Base-by-base conservation (phyloP, 2,329 filamentous ascomycete species). In the Botrytis tulipae region DNA sequence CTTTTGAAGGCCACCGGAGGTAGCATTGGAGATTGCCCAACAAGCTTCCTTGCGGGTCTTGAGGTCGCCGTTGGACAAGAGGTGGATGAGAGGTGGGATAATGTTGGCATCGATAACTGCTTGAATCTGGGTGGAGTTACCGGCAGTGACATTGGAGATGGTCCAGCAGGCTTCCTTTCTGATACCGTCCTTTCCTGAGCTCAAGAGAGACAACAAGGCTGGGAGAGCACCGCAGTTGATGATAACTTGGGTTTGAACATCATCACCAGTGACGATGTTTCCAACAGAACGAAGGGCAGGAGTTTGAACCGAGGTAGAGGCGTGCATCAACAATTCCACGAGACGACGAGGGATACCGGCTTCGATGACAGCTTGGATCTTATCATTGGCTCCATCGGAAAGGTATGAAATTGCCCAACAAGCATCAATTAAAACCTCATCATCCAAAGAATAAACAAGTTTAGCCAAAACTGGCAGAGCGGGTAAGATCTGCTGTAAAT, bases 151-250 rank as follows among this genome's bases (percentile, higher is more conserved):
- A 88, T 99, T 99, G 82, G 95, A 98, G 80, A 99, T 99, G 69
- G 96, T 99, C 96, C 96, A 99, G 90, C 96, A 99, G 42, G 96
- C 96, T 84, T 99, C 96, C 88, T 99, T 99, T 78, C 96, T 94
- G 78, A 99, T 99, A 40, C 96, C 96, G 81, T 99, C 96, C 88
- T 99, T 99, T 81, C 93, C 96, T 51, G 95, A 98, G 87, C 95
- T 95, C 76, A 99, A 87, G 29, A 99, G 91, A 51, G 95, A 96
- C 70, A 98, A 86, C n/a, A 99, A 89, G 77, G 95, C 97, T 60
- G 95, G 91, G 65, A 99, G 89, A 78, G 96, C 92, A 75, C 96
- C 95, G 80, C 95, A 97, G 89, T 99, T 99, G 84, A 99, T 99
- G 83, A 99, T 98, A 78, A 99, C 94, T 84, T 99, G 96, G 37